These are phyloP conservation scores for Candida freyschussii DNA, from an alignment of 1,139 yeast species.

Conservation along the genomic window DNA sequence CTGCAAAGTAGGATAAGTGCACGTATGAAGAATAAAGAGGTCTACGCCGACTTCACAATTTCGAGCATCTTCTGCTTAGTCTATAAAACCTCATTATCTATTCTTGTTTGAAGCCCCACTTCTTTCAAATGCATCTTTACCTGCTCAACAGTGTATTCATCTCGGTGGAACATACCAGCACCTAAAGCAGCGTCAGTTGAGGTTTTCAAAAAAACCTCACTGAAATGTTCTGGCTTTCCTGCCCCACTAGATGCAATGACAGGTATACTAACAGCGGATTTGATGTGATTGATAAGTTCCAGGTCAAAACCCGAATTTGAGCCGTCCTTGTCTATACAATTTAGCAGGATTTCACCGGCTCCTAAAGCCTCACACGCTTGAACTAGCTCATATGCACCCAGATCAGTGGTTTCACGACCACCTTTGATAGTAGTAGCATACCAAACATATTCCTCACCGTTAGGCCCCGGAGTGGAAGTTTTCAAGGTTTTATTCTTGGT, in stretches of 20 bases:
- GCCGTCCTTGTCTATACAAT: slow-evolving; percentile 96
- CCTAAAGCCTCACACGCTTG: slow-evolving; percentile 87
- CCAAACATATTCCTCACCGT: slow-evolving; percentile 85
- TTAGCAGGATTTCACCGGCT: slow-evolving; percentile 91
- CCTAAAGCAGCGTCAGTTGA: slow-evolving; percentile 94
- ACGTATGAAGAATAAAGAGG: no score
- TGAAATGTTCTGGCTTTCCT: slow-evolving; percentile 85
- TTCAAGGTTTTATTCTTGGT: slow-evolving; percentile 62
- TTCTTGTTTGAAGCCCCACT: slow-evolving; percentile 49
- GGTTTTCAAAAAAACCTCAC: slow-evolving; percentile 76
- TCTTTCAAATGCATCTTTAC: slow-evolving; percentile 64
- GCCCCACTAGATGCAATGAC: slow-evolving; percentile 98
- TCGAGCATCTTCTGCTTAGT: no score
- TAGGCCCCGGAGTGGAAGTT: slow-evolving; percentile 61
- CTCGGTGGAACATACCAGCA: slow-evolving; percentile 96
- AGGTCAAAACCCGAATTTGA: slow-evolving; percentile 88
- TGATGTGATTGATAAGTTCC: slow-evolving; percentile 75
- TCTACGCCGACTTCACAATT: no score
- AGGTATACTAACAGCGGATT: slow-evolving; percentile 73
- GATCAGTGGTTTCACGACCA: slow-evolving; percentile 82
- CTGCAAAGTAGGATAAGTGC: no score
- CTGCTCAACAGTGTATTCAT: slow-evolving; percentile 80
- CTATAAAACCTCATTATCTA: slow-evolving; percentile 30
- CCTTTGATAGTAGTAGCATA: slow-evolving; percentile 96
- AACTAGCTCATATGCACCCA: slow-evolving; percentile 88